Evolutionary conservation across 148 eudicot species (phyloP), one percentile per base, ranked within the genome.

Genomic region (Amaranthus palmeri): DNA sequence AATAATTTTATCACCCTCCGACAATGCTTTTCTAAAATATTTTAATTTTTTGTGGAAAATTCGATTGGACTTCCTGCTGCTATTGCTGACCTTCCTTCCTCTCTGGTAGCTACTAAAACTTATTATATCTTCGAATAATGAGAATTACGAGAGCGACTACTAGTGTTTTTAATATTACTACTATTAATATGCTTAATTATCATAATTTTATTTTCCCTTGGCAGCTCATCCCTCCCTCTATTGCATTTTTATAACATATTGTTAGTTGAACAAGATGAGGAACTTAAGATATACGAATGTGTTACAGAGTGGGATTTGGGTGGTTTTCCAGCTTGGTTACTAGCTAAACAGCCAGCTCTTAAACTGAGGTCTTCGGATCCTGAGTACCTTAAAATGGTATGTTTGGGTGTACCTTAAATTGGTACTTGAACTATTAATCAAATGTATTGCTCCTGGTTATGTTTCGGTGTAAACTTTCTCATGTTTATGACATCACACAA

Each of bases 291-390:
- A 8, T 44, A 50, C 65, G 36, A 41, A 62, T 76, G 65, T 71
- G 41, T 71, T 83, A 81, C 89, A 93, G 98, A 93, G 84, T 93
- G 98, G 98, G 98, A 93, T 87, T 78, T 93, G 54, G 98, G 98
- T 59, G 98, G 98, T 72, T 91, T 91, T 77, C 98, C 98, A 74
- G 85, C 98, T 54, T 93, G 98, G 98, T 75, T 93, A 84, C 97
- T 93, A 58, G 76, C 85, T 54, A 80, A 80, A 77, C 88, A 91
- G 75, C 98, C 98, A 52, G 79, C 90, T 76, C 80, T 89, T 41
- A 88, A 52, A 79, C 73, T 93, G 74, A 85, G 98, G 83, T 93
- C 98, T 69, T 91, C 98, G 45, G 97, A 91, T 71, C 89, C 90
- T 63, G 77, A 81, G 74, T 93, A 82, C 81, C 88, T 91, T 77